Evolutionary conservation across 352 stramenopile species (phyloP).

Genomic region (Pythium guiyangense): DNA sequence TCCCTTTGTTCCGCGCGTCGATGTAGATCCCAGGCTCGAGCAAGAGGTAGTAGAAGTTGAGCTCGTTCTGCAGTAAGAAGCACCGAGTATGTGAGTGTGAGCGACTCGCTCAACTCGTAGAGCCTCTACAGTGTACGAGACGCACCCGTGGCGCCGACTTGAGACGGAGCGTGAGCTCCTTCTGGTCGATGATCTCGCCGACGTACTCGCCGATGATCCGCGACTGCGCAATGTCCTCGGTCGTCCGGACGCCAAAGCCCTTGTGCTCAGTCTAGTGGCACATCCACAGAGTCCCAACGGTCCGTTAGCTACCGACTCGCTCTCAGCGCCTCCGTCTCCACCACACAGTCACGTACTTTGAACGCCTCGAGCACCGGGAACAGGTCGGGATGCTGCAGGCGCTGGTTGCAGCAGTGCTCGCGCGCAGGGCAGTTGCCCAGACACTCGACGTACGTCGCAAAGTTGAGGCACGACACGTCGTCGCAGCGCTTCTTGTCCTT

Average conservation of each 20-base stretch:
- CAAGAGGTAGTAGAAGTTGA: constrained; percentile 87
- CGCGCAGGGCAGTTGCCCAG: constrained; percentile 37
- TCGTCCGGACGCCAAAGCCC: constrained; percentile 79
- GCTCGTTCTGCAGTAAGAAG: constrained; percentile 38
- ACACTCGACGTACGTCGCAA: constrained; percentile 85
- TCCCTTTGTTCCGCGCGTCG: constrained; percentile 86
- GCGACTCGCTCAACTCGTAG: background rate
- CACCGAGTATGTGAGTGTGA: background rate
- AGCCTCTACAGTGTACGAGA: constrained; percentile 1
- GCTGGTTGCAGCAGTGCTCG: constrained; percentile 61
- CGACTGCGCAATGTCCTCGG: constrained; percentile 49
- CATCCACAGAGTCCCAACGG: background rate
- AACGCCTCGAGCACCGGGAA: constrained; percentile 73
- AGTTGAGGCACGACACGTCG: constrained; percentile 87
- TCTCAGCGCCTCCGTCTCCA: background rate
- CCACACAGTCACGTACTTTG: constrained; percentile 22
- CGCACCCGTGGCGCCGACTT: constrained; percentile 49
- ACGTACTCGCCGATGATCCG: constrained; percentile 89
- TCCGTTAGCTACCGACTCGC: no score
- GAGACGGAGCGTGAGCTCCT: constrained; percentile 60
- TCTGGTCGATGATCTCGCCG: constrained; percentile 89
- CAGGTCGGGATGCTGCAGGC: constrained; percentile 61
- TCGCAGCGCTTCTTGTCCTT: constrained; percentile 49
- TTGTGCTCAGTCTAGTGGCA: constrained; percentile 59
- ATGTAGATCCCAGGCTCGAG: constrained; percentile 85